Base-by-base conservation (phyloP, 345 rosid genomes). In the Dipteronia dyeriana region DNA sequence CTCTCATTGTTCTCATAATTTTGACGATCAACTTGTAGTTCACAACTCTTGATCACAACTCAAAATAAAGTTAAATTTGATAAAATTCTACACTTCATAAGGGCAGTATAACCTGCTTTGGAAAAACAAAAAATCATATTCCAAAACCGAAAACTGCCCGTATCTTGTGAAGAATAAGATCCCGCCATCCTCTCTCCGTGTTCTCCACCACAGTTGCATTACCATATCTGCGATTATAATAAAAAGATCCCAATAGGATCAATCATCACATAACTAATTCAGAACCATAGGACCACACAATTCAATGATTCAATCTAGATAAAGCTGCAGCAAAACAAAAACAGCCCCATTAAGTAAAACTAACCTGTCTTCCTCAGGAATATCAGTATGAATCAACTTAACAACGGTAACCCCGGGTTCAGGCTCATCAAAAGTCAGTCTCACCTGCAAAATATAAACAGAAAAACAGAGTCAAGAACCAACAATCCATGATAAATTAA, bases 301-400 rank as follows among this genome's bases (percentile, higher is more conserved):
- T 61, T 29, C 29, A 34, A 13, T 29, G 69, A 66, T 31, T 7
- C 0, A 73, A 29, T 22, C 72, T 34, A 66, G 29, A 16, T 14
- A 22, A 22, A 54, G 9, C 17, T 51, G 17, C 41, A 62, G 56
- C 5, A 45, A 73, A 45, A 5, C 39, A 65, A 51, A 51, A 43
- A 70, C 39, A 65, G 43, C 29, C 31, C 53, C 45, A 39, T 22
- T 0, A 66, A 7, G 69, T 25, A 45, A 60, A 57, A 77, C 92
- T 38, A 76, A 96, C 98, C 98, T 92, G 81, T 94, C 98, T 66
- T 96, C 99, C 77, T 89, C 97, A 20, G 99, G 98, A 73, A 96
- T 84, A 78, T 94, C 98, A 9, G 89, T 83, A 71, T 96, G 99
- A 1, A 83, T 83, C 56, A 96, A 86, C 82, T 88, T 91, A 70